phyloP scores from a whole-genome alignment of 805 yeast genomes.

The Lipomyces anomalus region DNA sequence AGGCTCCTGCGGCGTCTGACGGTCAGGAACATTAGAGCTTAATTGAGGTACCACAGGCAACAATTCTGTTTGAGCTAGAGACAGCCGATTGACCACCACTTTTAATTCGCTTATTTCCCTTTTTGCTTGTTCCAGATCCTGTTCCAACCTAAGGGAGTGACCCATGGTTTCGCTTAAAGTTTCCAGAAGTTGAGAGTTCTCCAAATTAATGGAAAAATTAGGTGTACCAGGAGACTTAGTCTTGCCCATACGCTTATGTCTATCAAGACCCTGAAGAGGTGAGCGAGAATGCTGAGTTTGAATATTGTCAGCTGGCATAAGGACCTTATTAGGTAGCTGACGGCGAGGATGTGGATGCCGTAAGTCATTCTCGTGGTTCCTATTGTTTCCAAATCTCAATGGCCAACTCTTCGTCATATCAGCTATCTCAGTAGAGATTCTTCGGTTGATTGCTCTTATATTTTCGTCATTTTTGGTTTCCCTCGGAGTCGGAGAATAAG shows the following conservation, averaged over 20 bases:
- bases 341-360: too few relatives aligned
- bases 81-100: neutral
- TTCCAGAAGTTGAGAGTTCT: neutral
- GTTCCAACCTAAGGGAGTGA: conserved; percentile 12
- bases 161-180: conserved; percentile 7
- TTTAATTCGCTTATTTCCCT: conserved; percentile 12
- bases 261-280: too few relatives aligned
- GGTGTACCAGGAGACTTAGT: too few relatives aligned
- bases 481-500: neutral
- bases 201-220: neutral
- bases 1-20: too few relatives aligned
- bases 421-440: neutral
- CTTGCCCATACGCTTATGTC: too few relatives aligned
- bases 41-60: too few relatives aligned
- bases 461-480: neutral
- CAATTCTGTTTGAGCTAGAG: too few relatives aligned
- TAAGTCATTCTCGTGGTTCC: too few relatives aligned
- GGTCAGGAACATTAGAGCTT: too few relatives aligned
- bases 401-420: neutral
- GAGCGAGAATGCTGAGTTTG: neutral
- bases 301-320: neutral
- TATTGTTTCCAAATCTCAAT: too few relatives aligned
- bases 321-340: too few relatives aligned
- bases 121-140: conserved; percentile 10
- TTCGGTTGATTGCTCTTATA: neutral